Base-by-base conservation (phyloP, 345 rosid genomes). In the Eucalyptus curtisii region DNA sequence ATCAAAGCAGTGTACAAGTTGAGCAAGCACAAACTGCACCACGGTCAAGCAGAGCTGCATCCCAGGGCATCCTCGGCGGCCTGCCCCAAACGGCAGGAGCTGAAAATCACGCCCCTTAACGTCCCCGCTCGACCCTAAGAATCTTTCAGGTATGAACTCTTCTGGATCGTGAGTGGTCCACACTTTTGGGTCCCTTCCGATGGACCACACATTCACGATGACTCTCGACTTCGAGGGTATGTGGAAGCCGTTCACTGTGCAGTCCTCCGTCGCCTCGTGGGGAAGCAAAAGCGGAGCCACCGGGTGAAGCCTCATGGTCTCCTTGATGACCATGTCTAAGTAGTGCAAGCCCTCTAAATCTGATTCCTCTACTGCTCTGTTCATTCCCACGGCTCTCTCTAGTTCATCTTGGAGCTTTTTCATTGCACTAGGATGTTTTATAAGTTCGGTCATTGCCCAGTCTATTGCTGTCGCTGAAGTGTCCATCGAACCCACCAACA, bases 81-180 rank as follows among this genome's bases (percentile, higher is more conserved):
- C 95, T 2, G 94, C 87, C 4, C 95, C 95, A 22, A 94, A 93
- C 2, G 96, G 94, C 9, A 93, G 25, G 40, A 94, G 93, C 90
- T 92, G 90, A 42, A 94, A 94, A 86, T 93, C 90, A 3, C 33
- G 90, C 7, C 95, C 95, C 0, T 89, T 91, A 66, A 93, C 22
- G 33, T 93, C 94, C 24, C 92, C 86, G 4, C 86, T 48, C 10
- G 52, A 89, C 6, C 90, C 92, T 1, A n/a, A 16, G 55, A 94
- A 93, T 42, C 94, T 93, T 88, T 94, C 93, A 0, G 95, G 96
- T 3, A n/a, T 17, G 52, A 94, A 93, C 80, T 89, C 86, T 49
- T 93, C 93, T 14, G 93, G 88, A 24, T 92, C 92, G 2, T 64
- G 71, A 64, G 37, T n/a, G 7, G 68, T 31, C 94, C 94, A 94